Evolutionary conservation across 1,139 yeast species (phyloP).

Genomic region (Saccharomyces hybrid): DNA sequence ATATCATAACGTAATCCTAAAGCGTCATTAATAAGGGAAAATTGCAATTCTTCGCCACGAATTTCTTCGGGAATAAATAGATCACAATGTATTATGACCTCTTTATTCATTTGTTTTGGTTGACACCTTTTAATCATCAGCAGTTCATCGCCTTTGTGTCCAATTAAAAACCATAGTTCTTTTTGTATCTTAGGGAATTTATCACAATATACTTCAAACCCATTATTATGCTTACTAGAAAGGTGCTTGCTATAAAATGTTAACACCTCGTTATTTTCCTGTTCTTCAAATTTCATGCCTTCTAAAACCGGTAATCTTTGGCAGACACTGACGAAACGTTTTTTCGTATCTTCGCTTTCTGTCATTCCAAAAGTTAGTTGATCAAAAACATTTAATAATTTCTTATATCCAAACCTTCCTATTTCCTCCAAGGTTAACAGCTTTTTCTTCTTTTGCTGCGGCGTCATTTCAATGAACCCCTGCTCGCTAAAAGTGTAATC

Average conservation of each 20-base stretch:
- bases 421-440: conserved; percentile 27
- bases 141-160: conserved; percentile 48
- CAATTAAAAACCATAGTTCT: conserved; percentile 85
- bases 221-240: conserved; percentile 47
- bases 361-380: conserved; percentile 11
- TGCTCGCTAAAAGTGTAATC: conserved; percentile 27
- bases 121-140: conserved; percentile 59
- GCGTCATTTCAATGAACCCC: conserved; percentile 9
- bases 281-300: conserved; percentile 26
- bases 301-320: conserved; percentile 42
- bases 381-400: conserved; percentile 10
- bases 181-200: conserved; percentile 85
- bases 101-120: conserved; percentile 40
- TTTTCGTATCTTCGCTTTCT: conserved; percentile 17
- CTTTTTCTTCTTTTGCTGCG: conserved; percentile 8
- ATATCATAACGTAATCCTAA: conserved; percentile 43
- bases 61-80: conserved; percentile 46
- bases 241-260: conserved; percentile 46
- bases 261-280: conserved; percentile 34
- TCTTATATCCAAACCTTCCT: conserved; percentile 27
- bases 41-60: conserved; percentile 38
- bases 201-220: conserved; percentile 66
- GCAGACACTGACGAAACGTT: conserved; percentile 40
- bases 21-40: conserved; percentile 60
- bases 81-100: conserved; percentile 41